Base-by-base conservation (phyloP, 768 basidiomycete species). In the Serendipita sp. region DNA sequence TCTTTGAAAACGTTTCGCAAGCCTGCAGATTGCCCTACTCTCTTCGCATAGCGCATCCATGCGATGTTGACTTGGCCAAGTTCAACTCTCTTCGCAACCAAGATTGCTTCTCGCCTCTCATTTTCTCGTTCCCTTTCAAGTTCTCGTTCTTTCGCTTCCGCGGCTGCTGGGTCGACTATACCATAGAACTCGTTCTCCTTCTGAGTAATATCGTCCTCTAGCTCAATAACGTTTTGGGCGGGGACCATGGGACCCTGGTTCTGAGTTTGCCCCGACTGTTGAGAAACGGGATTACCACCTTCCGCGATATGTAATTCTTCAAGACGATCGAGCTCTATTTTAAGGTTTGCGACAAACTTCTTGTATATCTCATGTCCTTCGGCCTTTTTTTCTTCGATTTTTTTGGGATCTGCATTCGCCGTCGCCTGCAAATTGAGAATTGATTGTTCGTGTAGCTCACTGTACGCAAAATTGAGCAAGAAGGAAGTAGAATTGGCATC, bases 21-120 rank as follows among this genome's bases (percentile, higher is more conserved):
- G 78, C 73, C 56, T 88, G 88, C 69, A 91, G 81, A 18, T 90
- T 90, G 77, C 95, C 91, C 3, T 10, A 93, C 85, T 47, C 96
- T 80, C 67, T 90, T 77, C 11, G 86, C 87, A 70, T 94, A 97
- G 8, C 95, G 81, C 86, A 98, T 95, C 72, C 94, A 92, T 80
- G 91, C 86, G 72, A 78, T 75, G 79, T 79, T 80, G 13, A 73
- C 75, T 83, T 93, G 81, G 13, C 83, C 91, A 44, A 91, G 78
- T 5, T 89, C 90, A 51, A 81, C 82, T 8, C 69, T 81, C 77
- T 67, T 83, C 77, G 44, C 85, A 84, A 13, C 73, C 73, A 3
- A 84, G 65, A 41, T 77, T 74, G 66, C 69, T 71, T 72, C 70
- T 38, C 73, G 51, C 60, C 74, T 72, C 47, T 74, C 72, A 8